Conservation (phyloP, 2,329 filamentous ascomycete genomes). For the Plenodomus biglobosus region DNA sequence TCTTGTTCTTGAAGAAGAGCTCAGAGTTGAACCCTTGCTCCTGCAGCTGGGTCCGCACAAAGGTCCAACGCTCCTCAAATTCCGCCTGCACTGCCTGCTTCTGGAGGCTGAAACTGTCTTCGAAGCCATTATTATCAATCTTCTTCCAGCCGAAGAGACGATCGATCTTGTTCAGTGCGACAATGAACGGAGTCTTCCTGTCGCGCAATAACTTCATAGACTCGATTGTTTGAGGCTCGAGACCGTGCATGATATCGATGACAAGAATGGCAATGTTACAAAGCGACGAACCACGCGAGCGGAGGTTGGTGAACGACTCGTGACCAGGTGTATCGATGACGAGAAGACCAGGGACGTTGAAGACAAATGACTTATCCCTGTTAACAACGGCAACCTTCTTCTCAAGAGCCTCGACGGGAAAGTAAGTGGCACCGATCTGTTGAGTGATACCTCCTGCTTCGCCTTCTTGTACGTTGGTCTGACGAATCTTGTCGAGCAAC, state of each 20-base stretch:
- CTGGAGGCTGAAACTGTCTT: constrained; percentile 85
- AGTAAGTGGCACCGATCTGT: constrained; percentile 99
- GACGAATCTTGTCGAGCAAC: constrained; percentile 94
- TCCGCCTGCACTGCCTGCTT: constrained; percentile 92
- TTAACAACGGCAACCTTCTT: constrained; percentile 95
- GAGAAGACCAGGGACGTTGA: constrained; percentile 95
- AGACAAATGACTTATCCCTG: constrained; percentile 83
- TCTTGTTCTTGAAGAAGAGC: constrained; percentile 97
- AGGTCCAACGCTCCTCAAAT: constrained; percentile 84
- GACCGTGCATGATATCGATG: constrained; percentile 99
- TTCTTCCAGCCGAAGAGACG: constrained; percentile 99
- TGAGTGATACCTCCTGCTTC: constrained; percentile 99
- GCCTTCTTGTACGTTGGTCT: constrained; percentile 98
- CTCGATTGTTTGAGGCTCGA: constrained; percentile 95
- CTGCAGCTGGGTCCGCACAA: constrained; percentile 90
- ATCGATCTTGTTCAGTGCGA: constrained; percentile 99
- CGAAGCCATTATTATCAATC: constrained; percentile 97
- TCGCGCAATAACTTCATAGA: constrained; percentile 94
- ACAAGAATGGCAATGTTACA: constrained; percentile 99
- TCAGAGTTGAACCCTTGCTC: constrained; percentile 99
- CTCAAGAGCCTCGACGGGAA: constrained; percentile 88
- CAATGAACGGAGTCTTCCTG: constrained; percentile 95
- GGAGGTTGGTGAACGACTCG: constrained; percentile 99
- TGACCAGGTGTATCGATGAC: constrained; percentile 98
- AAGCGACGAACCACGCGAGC: constrained; percentile 93